Percentiles rank a stretch among this genome's conserved stretches.
Evolutionary conservation across 1,284 basidiomycete species (phyloP).

Genomic region (Leucoagaricus sp.): DNA sequence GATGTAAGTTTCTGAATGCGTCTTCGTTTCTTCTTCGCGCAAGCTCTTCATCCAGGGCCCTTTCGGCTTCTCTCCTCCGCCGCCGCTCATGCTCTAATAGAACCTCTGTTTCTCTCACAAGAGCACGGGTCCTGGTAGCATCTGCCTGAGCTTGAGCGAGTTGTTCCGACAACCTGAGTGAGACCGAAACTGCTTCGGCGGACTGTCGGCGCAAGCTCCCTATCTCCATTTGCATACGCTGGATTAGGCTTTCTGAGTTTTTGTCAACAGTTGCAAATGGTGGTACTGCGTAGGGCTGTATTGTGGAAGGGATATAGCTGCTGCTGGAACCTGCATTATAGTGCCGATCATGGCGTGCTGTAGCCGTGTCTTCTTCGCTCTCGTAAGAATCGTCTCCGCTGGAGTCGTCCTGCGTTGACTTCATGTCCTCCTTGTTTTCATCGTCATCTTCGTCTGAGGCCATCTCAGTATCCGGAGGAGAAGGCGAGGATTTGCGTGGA

Average conservation of each 20-base stretch:
- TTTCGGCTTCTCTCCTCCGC: slow-evolving; percentile 59
- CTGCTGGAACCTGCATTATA: slow-evolving; percentile 25
- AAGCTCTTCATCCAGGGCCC: slow-evolving; percentile 50
- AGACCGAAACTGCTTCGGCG: slow-evolving; percentile 62
- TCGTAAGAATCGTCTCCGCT: slow-evolving; percentile 49
- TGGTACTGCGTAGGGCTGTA: slow-evolving; percentile 23
- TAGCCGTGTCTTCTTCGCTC: slow-evolving; percentile 56
- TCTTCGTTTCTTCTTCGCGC: slow-evolving; percentile 53
- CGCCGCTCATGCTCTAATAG: slow-evolving; percentile 60
- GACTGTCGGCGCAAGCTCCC: slow-evolving; percentile 60
- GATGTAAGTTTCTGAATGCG: slow-evolving; percentile 33
- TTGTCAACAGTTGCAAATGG: slow-evolving; percentile 34
- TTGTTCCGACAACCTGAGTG: slow-evolving; percentile 63
- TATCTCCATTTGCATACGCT: slow-evolving; percentile 64
- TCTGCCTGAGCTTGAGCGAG: slow-evolving; percentile 63
- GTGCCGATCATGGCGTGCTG: slow-evolving; percentile 29
- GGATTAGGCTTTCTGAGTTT: slow-evolving; percentile 44
- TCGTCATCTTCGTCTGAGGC: slow-evolving; percentile 27
- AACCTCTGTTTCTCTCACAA: slow-evolving; percentile 52
- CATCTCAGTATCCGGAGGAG: slow-evolving; percentile 22
- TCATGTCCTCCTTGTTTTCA: slow-evolving; percentile 26
- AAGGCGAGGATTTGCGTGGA: slow-evolving; percentile 41
- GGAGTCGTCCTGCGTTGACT: slow-evolving; percentile 23
- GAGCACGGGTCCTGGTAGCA: slow-evolving; percentile 50
- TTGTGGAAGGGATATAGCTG: not conserved